Evolutionary conservation across 1,284 basidiomycete genomes (phyloP), one percentile per base, ranked within the genome.

Genomic region (Pyrrhoderma noxium): DNA sequence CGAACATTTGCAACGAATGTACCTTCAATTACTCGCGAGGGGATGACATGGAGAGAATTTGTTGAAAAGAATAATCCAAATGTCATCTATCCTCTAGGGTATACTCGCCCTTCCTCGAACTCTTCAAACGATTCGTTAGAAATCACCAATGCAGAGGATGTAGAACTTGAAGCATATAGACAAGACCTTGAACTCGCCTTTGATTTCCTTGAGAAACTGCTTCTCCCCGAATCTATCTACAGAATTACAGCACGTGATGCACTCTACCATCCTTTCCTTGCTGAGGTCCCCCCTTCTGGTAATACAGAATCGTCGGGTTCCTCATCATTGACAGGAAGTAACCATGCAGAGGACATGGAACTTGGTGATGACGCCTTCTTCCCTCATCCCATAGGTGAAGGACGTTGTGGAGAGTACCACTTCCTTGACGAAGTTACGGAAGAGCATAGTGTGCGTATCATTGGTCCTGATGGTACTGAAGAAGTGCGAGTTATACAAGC

Each of bases 1-100:
- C 86, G 93, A 25, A 85, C 84, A 1, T 87, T 96, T 58, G 72
- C 85, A 11, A 87, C 88, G 18, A 96, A 96, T 61, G 75, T 96
- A 0, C 90, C 92, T 2, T 75, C 83, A 3, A 68, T 93, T 18
- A 76, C 80, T 9, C 64, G 71, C 34, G 75, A 85, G 0, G 84
- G 86, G 37, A 76, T 79, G 13, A 66, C 80, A 36, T 85, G 94
- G 77, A 70, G 70, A 23, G 75, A 81, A 8, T 82, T 95, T 54
- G 82, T 93, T 40, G 75, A 83, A 57, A 77, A 70, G 45, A 79
- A 89, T 54, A 94, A 94, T 60, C 90, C 89, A 1, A 70, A 79
- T 38, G 67, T 94, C 21, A 5, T 31, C 27, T 5, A 31, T 11
- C 27, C 27, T 5, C 77, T 77, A 59, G 74, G 73, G 4, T 79